Evolutionary conservation across 441 rosid species (phyloP), one percentile per base, ranked within the genome.

Genomic region (Populus tomentosa): DNA sequence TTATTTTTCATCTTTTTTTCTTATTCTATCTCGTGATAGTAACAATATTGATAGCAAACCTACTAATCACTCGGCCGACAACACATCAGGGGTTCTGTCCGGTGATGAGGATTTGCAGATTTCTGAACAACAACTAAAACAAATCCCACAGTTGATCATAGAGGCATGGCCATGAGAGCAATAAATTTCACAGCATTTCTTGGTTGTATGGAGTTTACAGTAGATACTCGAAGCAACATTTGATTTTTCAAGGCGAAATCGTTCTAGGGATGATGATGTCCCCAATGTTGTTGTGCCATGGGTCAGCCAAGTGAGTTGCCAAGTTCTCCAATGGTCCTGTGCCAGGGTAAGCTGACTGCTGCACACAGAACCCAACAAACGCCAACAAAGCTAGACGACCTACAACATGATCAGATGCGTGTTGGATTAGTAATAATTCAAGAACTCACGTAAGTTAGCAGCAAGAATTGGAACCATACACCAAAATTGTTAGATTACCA

Each of bases 211-310:
- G 32, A 30, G 3, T 30, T 30, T 30, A 30, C 32, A 30, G 32
- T 30, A 30, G 32, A 30, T 30, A 30, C 32, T 30, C 32, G 32
- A 30, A 30, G 32, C 61, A 18, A 53, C 0, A 6, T 18, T 18
- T 53, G 21, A 28, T 18, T 40, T 2, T 50, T 87, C 87, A 87
- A 73, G 87, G 89, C 33, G 1, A 32, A 33, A 86, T 0, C 16
- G 78, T 2, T 80, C 71, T 84, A 33, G 97, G 99, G 87, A 95
- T 91, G 82, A 95, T 36, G 68, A 95, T 23, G 70, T 91, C 72
- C 13, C 98, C 99, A 76, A 91, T 94, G 93, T 89, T 92, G 80
- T 91, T 94, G 93, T 94, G 98, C 98, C 99, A 95, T 82, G 98
- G 99, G 74, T 95, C 99, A 26, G 98, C 97, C 85, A 94, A 84